These are phyloP conservation scores for Quercus gilva DNA, from an alignment of 306 rosid species.

Conservation along the genomic window DNA sequence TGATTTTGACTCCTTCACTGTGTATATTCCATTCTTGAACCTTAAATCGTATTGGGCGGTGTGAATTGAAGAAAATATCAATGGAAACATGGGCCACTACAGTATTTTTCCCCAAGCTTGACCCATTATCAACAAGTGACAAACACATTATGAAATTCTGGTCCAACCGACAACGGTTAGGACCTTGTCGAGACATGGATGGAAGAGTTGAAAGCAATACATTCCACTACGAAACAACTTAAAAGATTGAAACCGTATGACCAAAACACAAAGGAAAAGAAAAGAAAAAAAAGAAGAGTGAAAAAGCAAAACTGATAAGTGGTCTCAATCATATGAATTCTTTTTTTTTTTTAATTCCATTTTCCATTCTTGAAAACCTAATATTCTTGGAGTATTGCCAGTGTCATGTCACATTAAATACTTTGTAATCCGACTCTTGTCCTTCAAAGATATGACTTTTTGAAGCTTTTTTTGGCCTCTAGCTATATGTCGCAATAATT, in stretches of 20 bases:
- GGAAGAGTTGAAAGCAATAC: no score
- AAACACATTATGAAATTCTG: neutral
- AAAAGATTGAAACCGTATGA: neutral
- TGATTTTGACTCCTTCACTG: no score
- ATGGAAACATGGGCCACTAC: neutral
- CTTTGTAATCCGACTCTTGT: neutral
- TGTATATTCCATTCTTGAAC: neutral
- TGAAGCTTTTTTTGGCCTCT: neutral
- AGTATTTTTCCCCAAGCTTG: neutral
- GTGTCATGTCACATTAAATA: neutral
- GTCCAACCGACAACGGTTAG: neutral
- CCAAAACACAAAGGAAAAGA: neutral
- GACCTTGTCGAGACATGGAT: no score
- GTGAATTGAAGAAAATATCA: neutral
- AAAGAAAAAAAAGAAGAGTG: neutral
- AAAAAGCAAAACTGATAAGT: neutral
- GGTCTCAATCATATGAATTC: neutral
- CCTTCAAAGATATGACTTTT: neutral
- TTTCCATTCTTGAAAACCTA: neutral
- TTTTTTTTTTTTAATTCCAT: neutral
- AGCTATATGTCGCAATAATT: neutral
- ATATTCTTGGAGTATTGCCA: neutral
- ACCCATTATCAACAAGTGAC: neutral
- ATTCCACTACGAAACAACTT: no score
- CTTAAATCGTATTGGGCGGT: neutral